Percentiles rank a stretch among this genome's conserved stretches.
Evolutionary conservation across 2,329 filamentous ascomycete genomes (phyloP).

Genomic region (Grosmannia serpens): DNA sequence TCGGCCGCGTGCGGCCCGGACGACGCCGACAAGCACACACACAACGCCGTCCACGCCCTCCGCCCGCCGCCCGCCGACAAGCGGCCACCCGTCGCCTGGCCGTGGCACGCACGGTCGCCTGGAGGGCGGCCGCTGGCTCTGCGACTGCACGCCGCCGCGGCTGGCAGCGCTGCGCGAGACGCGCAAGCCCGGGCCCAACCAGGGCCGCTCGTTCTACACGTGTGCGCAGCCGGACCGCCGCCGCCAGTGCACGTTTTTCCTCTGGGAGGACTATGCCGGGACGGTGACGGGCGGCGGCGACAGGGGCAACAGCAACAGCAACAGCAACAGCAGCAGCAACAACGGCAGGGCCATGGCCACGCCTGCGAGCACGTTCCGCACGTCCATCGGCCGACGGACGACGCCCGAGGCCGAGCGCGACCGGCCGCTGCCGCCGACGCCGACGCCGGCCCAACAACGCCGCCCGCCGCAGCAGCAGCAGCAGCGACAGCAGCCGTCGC

Average conservation of each 20-base stretch:
- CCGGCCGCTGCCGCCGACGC: background rate
- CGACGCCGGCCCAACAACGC: too few relatives aligned
- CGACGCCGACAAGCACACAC: background rate
- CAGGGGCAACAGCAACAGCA: background rate
- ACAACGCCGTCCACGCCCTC: background rate
- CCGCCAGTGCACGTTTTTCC: slow-evolving; percentile 29
- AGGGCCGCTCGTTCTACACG: slow-evolving; percentile 30
- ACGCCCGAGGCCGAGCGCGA: slow-evolving; percentile 10
- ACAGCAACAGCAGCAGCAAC: background rate
- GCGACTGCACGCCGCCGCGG: slow-evolving; percentile 30
- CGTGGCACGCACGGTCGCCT: slow-evolving; percentile 13
- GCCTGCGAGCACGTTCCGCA: slow-evolving; percentile 6
- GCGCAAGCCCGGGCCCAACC: slow-evolving; percentile 26
- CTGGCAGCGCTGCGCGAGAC: slow-evolving; percentile 24
- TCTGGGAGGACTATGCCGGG: slow-evolving; percentile 30
- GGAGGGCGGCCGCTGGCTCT: slow-evolving; percentile 17
- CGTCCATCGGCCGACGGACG: slow-evolving; percentile 9
- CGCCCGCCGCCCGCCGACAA: background rate
- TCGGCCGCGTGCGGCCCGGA: background rate
- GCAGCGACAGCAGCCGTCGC: too few relatives aligned
- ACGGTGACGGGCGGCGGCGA: slow-evolving; percentile 14
- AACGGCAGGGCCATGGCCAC: background rate
- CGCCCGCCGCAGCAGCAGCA: too few relatives aligned
- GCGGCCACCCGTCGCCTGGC: background rate
- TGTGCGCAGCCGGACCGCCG: slow-evolving; percentile 21